Evolutionary conservation across 768 basidiomycete species (phyloP).

Genomic region (Auricularia sp.): DNA sequence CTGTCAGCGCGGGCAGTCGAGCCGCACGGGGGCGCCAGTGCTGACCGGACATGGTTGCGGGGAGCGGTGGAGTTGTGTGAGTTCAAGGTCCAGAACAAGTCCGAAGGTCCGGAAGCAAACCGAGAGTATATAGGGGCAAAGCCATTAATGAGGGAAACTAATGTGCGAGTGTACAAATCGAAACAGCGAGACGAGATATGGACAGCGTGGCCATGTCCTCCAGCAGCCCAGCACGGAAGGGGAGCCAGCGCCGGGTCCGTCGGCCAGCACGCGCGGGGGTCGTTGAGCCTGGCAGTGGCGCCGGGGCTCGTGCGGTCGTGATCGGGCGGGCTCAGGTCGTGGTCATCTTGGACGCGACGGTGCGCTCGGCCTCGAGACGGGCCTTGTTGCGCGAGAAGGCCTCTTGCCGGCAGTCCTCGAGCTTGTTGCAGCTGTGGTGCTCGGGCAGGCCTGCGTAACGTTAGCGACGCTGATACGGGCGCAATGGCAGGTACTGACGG

Average conservation of each 20-base stretch:
- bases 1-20: neutral
- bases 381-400: slow-evolving; percentile 83
- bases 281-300: neutral
- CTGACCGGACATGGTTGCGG: neutral
- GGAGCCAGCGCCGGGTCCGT: neutral
- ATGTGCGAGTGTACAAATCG: no score
- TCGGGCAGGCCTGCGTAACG: slow-evolving; percentile 58
- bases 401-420: slow-evolving; percentile 77
- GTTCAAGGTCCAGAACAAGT: no score
- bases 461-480: slow-evolving; percentile 5
- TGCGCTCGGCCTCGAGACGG: slow-evolving; percentile 81
- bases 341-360: slow-evolving; percentile 78
- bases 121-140: no score
- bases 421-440: slow-evolving; percentile 73
- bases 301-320: neutral
- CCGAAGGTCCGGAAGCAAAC: no score
- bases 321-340: slow-evolving; percentile 38
- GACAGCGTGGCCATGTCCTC: no score
- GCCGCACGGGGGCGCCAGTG: neutral
- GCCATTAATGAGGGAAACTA: no score
- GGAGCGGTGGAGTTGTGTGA: neutral
- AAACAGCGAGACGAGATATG: no score
- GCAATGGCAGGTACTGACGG: slow-evolving; percentile 35
- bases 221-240: no score
- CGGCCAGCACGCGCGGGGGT: neutral